Conservation (phyloP, 176 grass and related monocot species). For the Canna indica region DNA sequence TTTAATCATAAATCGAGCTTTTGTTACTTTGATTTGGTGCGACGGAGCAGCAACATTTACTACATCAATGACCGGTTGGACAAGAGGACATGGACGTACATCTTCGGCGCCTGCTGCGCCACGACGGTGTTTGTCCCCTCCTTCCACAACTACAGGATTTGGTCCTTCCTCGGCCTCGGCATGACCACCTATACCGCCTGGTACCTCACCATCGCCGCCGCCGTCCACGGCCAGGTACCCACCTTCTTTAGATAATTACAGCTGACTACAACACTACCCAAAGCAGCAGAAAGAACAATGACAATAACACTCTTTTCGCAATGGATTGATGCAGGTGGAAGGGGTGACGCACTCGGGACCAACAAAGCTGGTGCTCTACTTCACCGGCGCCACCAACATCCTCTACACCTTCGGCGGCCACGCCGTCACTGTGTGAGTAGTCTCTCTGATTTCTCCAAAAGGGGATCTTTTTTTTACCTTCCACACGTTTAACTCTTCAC, state of each 20-base stretch:
- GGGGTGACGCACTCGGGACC: slow-evolving; percentile 44
- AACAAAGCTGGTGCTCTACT: slow-evolving; percentile 62
- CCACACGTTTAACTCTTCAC: no score
- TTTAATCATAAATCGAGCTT: neutral
- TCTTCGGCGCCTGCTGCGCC: slow-evolving; percentile 80
- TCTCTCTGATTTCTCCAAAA: no score
- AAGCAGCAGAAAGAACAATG: no score
- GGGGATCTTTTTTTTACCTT: no score
- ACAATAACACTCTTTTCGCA: neutral
- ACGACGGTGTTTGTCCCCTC: slow-evolving; percentile 78
- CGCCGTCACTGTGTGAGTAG: slow-evolving; percentile 91
- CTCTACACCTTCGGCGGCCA: slow-evolving; percentile 91
- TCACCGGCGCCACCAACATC: slow-evolving; percentile 92
- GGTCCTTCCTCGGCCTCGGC: slow-evolving; percentile 75
- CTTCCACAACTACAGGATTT: slow-evolving; percentile 88
- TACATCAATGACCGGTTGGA: slow-evolving; percentile 85
- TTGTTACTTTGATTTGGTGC: neutral
- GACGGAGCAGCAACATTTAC: slow-evolving; percentile 24
- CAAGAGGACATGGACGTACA: slow-evolving; percentile 90
- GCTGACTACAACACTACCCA: neutral
- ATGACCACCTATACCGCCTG: slow-evolving; percentile 87
- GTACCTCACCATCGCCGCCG: slow-evolving; percentile 65
- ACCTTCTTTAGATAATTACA: neutral
- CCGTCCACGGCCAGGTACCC: slow-evolving; percentile 52
- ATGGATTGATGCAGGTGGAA: slow-evolving; percentile 27